phyloP scores from a whole-genome alignment of 805 yeast species.

The Myxozyma melibiosi region DNA sequence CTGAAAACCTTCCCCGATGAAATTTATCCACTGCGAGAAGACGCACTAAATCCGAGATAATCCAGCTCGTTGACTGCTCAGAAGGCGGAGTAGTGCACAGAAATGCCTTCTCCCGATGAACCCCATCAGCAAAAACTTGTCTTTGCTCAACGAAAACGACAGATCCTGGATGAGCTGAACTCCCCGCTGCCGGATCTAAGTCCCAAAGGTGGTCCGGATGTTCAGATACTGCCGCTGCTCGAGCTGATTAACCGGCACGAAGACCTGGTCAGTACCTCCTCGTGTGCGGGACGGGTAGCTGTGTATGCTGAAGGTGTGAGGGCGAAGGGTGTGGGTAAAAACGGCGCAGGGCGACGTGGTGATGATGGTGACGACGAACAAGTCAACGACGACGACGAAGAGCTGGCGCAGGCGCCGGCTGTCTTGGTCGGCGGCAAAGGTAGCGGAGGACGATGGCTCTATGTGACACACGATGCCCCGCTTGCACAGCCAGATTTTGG shows the following conservation, averaged over 20 bases:
- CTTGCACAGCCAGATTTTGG: background rate
- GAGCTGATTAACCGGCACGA: constrained; percentile 61
- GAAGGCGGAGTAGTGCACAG: no score
- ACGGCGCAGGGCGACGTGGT: background rate
- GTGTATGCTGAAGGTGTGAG: constrained; percentile 79
- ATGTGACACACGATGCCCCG: constrained; percentile 64
- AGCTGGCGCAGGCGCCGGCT: constrained; percentile 30
- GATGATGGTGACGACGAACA: background rate
- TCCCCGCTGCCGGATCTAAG: constrained; percentile 55
- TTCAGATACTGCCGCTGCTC: constrained; percentile 70
- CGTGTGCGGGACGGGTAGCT: constrained; percentile 85
- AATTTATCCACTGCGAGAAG: no score
- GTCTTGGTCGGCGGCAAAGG: constrained; percentile 76
- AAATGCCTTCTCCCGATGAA: no score
- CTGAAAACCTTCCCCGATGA: no score
- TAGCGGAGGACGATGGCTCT: constrained; percentile 80
- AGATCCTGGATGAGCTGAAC: constrained; percentile 19
- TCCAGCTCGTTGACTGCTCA: no score
- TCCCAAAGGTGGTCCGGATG: constrained; percentile 87
- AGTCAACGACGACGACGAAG: background rate
- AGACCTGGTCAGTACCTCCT: constrained; percentile 81
- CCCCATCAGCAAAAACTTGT: background rate
- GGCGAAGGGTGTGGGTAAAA: constrained; percentile 31
- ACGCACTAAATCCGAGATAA: no score
- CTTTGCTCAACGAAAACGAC: constrained; percentile 16